Conservation (phyloP, 495 filamentous ascomycete genomes). For the Xylaria bambusicola region DNA sequence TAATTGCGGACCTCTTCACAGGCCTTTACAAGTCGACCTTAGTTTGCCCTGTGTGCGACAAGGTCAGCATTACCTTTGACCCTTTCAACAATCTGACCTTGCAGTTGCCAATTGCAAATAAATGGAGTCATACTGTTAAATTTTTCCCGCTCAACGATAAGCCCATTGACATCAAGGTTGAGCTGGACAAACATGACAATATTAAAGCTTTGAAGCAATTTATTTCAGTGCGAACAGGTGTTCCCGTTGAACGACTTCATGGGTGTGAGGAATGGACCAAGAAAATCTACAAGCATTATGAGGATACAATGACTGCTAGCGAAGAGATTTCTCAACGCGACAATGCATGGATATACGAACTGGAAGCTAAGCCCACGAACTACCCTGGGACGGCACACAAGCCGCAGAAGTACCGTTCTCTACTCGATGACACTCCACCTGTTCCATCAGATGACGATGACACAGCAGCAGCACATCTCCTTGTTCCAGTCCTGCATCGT, state of each 20-base stretch:
- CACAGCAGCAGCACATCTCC: conserved; percentile 69
- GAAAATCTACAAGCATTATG: conserved; percentile 82
- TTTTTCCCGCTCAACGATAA: conserved; percentile 68
- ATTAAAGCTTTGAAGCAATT: conserved; percentile 75
- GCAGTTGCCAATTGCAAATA: conserved; percentile 80
- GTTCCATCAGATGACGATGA: conserved; percentile 61
- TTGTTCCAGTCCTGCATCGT: conserved; percentile 80
- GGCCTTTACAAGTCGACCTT: conserved; percentile 98
- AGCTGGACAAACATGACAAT: conserved; percentile 79
- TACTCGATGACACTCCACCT: conserved; percentile 46
- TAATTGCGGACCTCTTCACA: conserved; percentile 91
- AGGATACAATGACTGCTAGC: conserved; percentile 63
- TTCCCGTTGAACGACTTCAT: conserved; percentile 62
- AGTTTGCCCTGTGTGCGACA: conserved; percentile 84
- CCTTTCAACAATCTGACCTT: conserved; percentile 94
- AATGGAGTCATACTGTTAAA: conserved; percentile 70
- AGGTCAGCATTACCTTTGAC: conserved; percentile 98
- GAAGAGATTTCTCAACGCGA: conserved; percentile 70
- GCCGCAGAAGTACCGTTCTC: conserved; percentile 47
- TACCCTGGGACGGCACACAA: conserved; percentile 56
- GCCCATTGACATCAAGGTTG: conserved; percentile 74
- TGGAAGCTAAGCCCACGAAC: conserved; percentile 80
- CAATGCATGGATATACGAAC: conserved; percentile 71
- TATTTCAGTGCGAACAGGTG: conserved; percentile 66
- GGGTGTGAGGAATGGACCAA: conserved; percentile 75